Base-by-base conservation (phyloP, 2,329 filamentous ascomycete species). In the Trichoderma gracile region DNA sequence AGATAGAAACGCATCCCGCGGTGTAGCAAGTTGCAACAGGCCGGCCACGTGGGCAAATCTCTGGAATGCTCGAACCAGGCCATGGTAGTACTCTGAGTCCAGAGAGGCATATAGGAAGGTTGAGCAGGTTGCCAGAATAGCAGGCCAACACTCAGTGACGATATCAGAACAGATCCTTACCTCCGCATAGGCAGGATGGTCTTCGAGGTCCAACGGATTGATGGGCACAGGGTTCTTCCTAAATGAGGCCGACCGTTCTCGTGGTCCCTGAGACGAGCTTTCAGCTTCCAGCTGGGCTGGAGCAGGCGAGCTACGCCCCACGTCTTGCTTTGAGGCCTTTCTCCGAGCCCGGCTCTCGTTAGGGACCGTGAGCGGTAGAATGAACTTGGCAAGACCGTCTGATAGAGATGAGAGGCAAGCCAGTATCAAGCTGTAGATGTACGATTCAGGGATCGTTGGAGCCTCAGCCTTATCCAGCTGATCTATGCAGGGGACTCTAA, bases 31-130 rank as follows among this genome's bases (percentile, higher is more conserved):
- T 67, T 93, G 88, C 9, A 99, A 78, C 53, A 99, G 81, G 5
- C 95, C 96, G 45, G 95, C 92, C 3, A 98, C 94, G 74, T 99
- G 96, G 0, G 95, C 91, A 71, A 99, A 91, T 68, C 96, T 93
- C 72, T 99, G 95, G 70, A 98, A 96, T 0, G 94, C 91, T 69
- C 95, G 86, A 25, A 99, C 94, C 1, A 99, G 81, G 10, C 89
- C 87, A 69, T 97, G 93, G 71, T 98, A 99, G 70, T 95, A 97
- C 60, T 97, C 93, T 1, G 92, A 90, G 73, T 99, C 95, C 4
- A 99, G 80, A 0, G 94, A 88, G 33, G 95, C 92, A 73, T 96
- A 96, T 19, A 99, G 79, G 73, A 98, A 99, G 0, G 94, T 97
- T 0, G 95, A 99, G 71, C 93, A 97, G 2, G 93, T 95, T 1